Evolutionary conservation across 352 stramenopile species (phyloP).

Genomic region (Globisporangium mamillatum): DNA sequence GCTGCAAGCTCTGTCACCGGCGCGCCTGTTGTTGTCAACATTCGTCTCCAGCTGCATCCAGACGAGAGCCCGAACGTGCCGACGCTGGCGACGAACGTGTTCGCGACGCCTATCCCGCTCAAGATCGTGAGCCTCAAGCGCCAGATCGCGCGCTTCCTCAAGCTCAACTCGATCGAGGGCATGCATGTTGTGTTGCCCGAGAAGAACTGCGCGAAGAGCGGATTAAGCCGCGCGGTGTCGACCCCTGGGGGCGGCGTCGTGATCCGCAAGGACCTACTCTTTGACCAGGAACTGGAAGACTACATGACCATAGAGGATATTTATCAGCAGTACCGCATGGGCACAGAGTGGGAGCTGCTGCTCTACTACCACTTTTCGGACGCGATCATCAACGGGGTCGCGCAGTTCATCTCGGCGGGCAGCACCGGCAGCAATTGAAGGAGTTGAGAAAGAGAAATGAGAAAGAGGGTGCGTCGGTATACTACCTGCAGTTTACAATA

Average conservation of each 20-base stretch:
- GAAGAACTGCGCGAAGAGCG: slow-evolving; percentile 53
- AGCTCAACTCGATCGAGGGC: slow-evolving; percentile 35
- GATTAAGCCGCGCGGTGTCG: slow-evolving; percentile 24
- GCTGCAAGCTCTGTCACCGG: neutral
- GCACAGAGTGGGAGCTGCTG: slow-evolving; percentile 62
- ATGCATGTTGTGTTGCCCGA: slow-evolving; percentile 62
- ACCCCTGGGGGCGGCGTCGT: slow-evolving; percentile 18
- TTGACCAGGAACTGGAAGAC: slow-evolving; percentile 73
- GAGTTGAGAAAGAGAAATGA: neutral
- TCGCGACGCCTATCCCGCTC: slow-evolving; percentile 58
- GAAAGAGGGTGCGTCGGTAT: neutral
- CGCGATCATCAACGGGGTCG: slow-evolving; percentile 66
- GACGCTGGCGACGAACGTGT: slow-evolving; percentile 49
- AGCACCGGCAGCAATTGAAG: neutral
- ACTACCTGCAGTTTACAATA: neutral
- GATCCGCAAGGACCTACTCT: slow-evolving; percentile 65
- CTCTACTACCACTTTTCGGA: slow-evolving; percentile 79
- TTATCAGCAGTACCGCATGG: slow-evolving; percentile 81
- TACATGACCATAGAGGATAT: slow-evolving; percentile 72
- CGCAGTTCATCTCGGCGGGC: slow-evolving; percentile 44
- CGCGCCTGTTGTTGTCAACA: slow-evolving; percentile 31
- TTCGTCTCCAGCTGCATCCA: slow-evolving; percentile 59
- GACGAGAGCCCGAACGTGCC: slow-evolving; percentile 32
- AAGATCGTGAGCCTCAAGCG: slow-evolving; percentile 78
- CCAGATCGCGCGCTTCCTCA: slow-evolving; percentile 52